Conservation (phyloP, 805 yeast genomes). For the Debaryomyces castellii region DNA sequence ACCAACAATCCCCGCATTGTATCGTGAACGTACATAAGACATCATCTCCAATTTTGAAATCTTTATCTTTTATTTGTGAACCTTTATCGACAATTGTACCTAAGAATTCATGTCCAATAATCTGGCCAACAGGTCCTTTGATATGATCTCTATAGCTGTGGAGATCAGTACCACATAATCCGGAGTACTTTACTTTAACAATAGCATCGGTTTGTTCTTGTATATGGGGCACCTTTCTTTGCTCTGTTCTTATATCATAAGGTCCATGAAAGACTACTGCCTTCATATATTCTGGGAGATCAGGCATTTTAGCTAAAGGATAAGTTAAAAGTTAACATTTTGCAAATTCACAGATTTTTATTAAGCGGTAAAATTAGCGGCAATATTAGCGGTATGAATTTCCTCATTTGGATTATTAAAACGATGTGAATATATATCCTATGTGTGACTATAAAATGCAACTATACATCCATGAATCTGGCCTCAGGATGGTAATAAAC, state of each 20-base stretch:
- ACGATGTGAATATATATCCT: neutral
- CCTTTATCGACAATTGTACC: constrained; percentile 46
- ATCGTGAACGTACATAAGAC: constrained; percentile 52
- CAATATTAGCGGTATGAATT: neutral
- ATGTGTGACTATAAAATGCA: neutral
- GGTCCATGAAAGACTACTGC: constrained; percentile 52
- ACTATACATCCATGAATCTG: constrained; percentile 36
- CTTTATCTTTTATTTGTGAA: constrained; percentile 15
- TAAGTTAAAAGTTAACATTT: too few relatives aligned
- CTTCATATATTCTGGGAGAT: constrained; percentile 32
- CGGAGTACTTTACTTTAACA: constrained; percentile 47
- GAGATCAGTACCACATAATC: constrained; percentile 56
- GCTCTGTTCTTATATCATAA: constrained; percentile 36
- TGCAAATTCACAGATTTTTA: neutral
- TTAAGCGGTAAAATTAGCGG: neutral
- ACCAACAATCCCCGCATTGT: constrained; percentile 62
- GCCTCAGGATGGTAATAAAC: constrained; percentile 66
- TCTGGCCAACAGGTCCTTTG: constrained; percentile 33
- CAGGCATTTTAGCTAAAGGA: neutral
- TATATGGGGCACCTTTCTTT: constrained; percentile 40
- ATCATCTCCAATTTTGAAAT: constrained; percentile 45
- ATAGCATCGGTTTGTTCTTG: constrained; percentile 42
- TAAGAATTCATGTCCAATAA: constrained; percentile 54
- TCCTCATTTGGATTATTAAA: neutral
- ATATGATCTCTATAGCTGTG: constrained; percentile 56